Base-by-base conservation (phyloP, 441 rosid species). In the Eutrema salsugineum region DNA sequence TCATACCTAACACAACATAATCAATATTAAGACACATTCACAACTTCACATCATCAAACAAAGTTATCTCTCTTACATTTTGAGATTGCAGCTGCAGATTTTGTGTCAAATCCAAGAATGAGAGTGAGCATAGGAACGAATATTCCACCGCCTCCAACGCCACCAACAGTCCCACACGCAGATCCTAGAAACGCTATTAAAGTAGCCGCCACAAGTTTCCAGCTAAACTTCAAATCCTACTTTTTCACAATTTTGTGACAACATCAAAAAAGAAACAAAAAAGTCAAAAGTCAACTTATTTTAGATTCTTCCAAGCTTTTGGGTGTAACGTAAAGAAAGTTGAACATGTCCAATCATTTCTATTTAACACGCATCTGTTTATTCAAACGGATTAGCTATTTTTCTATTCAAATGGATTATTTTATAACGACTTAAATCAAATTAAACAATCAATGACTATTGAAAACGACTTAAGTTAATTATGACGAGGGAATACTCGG, bases 51-150 rank as follows among this genome's bases (percentile, higher is more conserved):
- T 3, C 5, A 62, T 10, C 43, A 4, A 39, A 4, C 30, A 1
- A 16, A 44, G 27, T 14, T 35, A n/a, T 36, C 9, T 28, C 43
- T 48, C 53, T 67, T 86, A 91, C 95, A 94, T 86, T 94, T 94
- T 17, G 99, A 94, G 67, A 94, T 68, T 15, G 99, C 97, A 76
- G 99, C 99, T 28, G 99, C 97, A 16, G 99, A 94, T 68, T 94
- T 94, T 14, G 99, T 86, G 53, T 94, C 99, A 16, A 91, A 94
- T 1, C 97, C 99, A 22, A 94, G 92, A 16, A 94, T 70, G 70
- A 94, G 81, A 56, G 94, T 94, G 57, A 94, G 97, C 99, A 94
- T 94, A 4, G 99, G 97, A 24, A 94, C 99, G 32, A 94, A 94
- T 54, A 94, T 91, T 66, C 99, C 99, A 44, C 99, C 99, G 5